Percentiles rank a stretch among this genome's conserved stretches.
These are phyloP conservation scores for Astragalus glycyphyllos DNA, from an alignment of 306 rosid genomes.

Conservation along the genomic window DNA sequence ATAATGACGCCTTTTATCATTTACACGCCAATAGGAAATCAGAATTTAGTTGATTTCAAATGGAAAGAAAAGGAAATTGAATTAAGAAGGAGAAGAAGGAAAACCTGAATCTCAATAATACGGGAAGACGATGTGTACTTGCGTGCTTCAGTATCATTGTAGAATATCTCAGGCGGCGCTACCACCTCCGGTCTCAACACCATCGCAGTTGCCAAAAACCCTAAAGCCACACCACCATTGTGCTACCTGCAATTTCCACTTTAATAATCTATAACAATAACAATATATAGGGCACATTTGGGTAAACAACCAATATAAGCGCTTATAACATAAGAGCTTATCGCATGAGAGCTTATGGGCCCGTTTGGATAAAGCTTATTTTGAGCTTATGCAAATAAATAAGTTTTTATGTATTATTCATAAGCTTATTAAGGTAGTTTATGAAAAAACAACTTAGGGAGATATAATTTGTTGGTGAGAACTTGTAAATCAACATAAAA, in stretches of 20 bases:
- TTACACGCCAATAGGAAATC: not conserved
- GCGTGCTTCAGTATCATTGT: constrained; percentile 81
- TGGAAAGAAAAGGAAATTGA: not conserved
- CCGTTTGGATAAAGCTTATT: too few species aligned
- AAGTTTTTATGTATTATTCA: too few species aligned
- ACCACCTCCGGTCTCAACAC: constrained; percentile 79
- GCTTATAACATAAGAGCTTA: too few species aligned
- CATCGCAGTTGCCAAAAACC: constrained; percentile 46
- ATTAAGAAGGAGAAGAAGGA: not conserved
- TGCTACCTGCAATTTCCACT: not conserved
- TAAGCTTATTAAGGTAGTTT: too few species aligned
- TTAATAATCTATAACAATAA: too few species aligned
- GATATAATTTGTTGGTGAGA: too few species aligned
- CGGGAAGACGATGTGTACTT: constrained; percentile 93
- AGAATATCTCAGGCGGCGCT: constrained; percentile 98
- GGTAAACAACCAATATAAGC: too few species aligned
- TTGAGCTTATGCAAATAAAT: too few species aligned
- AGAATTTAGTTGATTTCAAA: not conserved
- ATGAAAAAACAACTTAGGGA: too few species aligned
- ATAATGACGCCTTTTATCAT: constrained; percentile 48
- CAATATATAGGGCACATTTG: too few species aligned
- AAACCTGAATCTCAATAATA: constrained; percentile 79
- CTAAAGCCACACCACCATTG: constrained; percentile 22
- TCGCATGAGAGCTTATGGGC: too few species aligned
- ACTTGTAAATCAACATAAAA: too few species aligned